phyloP scores from a whole-genome alignment of 306 rosid species.

The Calophaca sinica region DNA sequence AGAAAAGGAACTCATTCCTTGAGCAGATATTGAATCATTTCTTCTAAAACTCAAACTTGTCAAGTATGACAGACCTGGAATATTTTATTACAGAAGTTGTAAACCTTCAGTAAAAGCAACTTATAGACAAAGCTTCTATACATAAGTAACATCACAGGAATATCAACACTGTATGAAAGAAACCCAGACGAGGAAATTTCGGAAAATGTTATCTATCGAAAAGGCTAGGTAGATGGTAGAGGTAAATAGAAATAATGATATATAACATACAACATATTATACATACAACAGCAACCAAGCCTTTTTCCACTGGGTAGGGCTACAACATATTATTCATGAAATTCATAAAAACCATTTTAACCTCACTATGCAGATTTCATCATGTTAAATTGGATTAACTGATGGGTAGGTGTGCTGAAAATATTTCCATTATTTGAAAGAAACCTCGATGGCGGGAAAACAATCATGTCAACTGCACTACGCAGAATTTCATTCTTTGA shows the following conservation, averaged over 20 bases:
- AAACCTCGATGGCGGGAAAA: neutral
- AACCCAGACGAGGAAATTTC: conserved; percentile 5
- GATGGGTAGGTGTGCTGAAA: neutral
- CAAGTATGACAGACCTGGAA: conserved; percentile 83
- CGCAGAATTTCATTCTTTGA: conserved; percentile 31
- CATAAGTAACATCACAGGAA: conserved; percentile 7
- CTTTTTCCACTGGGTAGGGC: no score
- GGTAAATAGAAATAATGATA: neutral
- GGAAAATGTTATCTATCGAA: conserved; percentile 2
- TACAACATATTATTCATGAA: neutral
- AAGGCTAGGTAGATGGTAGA: conserved; percentile 21
- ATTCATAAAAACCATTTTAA: conserved; percentile 31
- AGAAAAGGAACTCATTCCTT: conserved; percentile 79
- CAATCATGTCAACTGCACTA: conserved; percentile 19
- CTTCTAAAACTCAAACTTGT: conserved; percentile 85
- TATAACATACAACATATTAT: neutral
- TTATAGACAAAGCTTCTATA: conserved; percentile 19
- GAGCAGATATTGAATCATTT: conserved; percentile 80
- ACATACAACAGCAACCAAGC: neutral
- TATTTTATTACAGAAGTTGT: conserved; percentile 39
- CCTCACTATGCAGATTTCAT: conserved; percentile 21
- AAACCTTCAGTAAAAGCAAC: conserved; percentile 33
- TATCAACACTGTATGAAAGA: conserved; percentile 10
- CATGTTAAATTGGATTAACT: conserved; percentile 1
- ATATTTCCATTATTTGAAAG: neutral